Base-by-base conservation (phyloP, 2,329 filamentous ascomycete species). In the Sporothrix curviconia region DNA sequence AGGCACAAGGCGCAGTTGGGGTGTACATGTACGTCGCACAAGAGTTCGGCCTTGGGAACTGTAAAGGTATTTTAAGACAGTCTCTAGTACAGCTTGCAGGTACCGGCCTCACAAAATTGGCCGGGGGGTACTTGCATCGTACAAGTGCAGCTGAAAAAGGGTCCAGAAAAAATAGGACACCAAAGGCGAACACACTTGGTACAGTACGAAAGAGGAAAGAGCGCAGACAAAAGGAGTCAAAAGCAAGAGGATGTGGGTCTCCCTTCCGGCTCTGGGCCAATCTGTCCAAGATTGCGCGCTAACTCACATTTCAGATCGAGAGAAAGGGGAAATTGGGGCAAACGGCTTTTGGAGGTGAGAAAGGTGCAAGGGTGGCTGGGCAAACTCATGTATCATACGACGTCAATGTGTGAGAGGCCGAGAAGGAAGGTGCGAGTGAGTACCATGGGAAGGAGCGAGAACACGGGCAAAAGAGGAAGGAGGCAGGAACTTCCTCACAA, bases 251-350 rank as follows among this genome's bases (percentile, higher is more conserved):
- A 42, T 37, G 47, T 57, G 55, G 55, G n/a, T 4, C 55, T 32
- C 19, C 30, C 19, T 57, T 46, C 55, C 55, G 15, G 49, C 32
- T 49, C 37, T 52, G 49, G 47, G 43, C 36, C 53, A 30, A 49
- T 55, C 25, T 37, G 25, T 42, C 55, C 40, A 52, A 57, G 49
- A 57, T 53, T 53, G 24, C 43, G 25, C 34, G 34, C 56, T 55
- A 50, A 43, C 56, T 24, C 52, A 24, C 30, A 54, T 46, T 46
- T 24, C 17, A 37, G 53, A 55, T 55, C 53, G 43, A n/a, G 22
- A 17, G 12, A 49, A 47, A 32, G 42, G 42, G 53, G 32, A 49
- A 55, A 47, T 55, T 55, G 53, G 42, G 53, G 32, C 53, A 30
- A 32, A 55, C 30, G n/a, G n/a, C n/a, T n/a, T n/a, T n/a, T n/a